Evolutionary conservation across 169 alveolate genomes (phyloP).

Genomic region (Besnoitia besnoiti): DNA sequence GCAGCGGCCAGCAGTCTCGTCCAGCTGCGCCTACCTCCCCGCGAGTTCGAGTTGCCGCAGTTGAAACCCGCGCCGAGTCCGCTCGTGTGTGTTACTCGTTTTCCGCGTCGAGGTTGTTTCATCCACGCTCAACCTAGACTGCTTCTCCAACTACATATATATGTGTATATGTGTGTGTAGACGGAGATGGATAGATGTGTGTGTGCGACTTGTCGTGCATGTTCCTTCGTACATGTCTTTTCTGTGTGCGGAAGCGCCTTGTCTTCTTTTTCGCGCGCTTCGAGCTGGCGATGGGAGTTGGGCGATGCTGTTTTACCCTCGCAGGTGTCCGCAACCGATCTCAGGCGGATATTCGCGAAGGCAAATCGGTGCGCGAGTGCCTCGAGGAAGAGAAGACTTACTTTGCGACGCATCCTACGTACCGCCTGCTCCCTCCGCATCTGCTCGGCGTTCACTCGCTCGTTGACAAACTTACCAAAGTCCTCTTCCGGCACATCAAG

Average conservation of each 20-base stretch:
- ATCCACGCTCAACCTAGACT: background rate
- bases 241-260: too few species aligned
- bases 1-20: too few species aligned
- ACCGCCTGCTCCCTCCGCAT: constrained; percentile 91
- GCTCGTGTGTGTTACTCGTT: too few species aligned
- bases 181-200: background rate
- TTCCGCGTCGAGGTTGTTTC: too few species aligned
- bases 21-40: too few species aligned
- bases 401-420: constrained; percentile 93
- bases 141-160: background rate
- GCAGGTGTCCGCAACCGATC: constrained; percentile 91
- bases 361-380: constrained; percentile 83
- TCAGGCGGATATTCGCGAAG: constrained; percentile 87
- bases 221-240: background rate
- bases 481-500: constrained; percentile 94
- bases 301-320: too few species aligned
- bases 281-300: too few species aligned
- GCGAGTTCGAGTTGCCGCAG: too few species aligned
- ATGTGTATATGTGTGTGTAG: background rate
- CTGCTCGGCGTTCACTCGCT: constrained; percentile 95
- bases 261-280: too few species aligned
- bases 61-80: too few species aligned
- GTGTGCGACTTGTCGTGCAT: background rate
- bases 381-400: constrained; percentile 88
- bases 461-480: constrained; percentile 94